phyloP scores from a whole-genome alignment of 2,329 filamentous ascomycete species.

The Fusarium illudens region DNA sequence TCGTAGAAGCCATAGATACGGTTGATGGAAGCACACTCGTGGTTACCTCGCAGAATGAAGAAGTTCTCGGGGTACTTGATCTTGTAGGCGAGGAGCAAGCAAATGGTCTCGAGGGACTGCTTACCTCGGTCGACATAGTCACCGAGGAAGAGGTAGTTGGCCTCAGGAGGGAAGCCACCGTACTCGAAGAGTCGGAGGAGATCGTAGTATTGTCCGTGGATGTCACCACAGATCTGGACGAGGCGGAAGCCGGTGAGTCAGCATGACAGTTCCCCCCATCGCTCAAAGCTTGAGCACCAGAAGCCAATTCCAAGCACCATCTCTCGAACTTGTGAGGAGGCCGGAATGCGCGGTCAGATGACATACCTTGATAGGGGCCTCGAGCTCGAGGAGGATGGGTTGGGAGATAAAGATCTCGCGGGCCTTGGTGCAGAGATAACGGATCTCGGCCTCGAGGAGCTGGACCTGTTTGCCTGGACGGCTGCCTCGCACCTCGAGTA shows the following conservation, averaged over 20 bases:
- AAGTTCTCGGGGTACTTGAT: constrained; percentile 99
- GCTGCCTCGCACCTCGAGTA: constrained; percentile 97
- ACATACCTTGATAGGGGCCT: constrained; percentile 97
- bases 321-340: constrained; percentile 2
- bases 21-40: constrained; percentile 99
- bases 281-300: background rate
- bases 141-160: constrained; percentile 99
- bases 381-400: constrained; percentile 95
- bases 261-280: constrained; percentile 5
- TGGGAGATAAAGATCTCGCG: constrained; percentile 99
- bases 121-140: constrained; percentile 99
- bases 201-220: constrained; percentile 99
- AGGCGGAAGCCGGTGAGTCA: constrained; percentile 29
- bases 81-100: constrained; percentile 96
- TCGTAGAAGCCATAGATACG: constrained; percentile 99
- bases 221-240: constrained; percentile 93
- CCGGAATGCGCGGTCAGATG: constrained; percentile 2
- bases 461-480: constrained; percentile 98
- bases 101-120: constrained; percentile 99
- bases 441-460: constrained; percentile 94
- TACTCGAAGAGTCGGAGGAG: constrained; percentile 97
- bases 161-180: constrained; percentile 97
- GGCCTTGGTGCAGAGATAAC: constrained; percentile 97
- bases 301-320: background rate
- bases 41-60: constrained; percentile 97